Conservation (phyloP, 2,329 filamentous ascomycete species). For the Seiridium cupressi region DNA sequence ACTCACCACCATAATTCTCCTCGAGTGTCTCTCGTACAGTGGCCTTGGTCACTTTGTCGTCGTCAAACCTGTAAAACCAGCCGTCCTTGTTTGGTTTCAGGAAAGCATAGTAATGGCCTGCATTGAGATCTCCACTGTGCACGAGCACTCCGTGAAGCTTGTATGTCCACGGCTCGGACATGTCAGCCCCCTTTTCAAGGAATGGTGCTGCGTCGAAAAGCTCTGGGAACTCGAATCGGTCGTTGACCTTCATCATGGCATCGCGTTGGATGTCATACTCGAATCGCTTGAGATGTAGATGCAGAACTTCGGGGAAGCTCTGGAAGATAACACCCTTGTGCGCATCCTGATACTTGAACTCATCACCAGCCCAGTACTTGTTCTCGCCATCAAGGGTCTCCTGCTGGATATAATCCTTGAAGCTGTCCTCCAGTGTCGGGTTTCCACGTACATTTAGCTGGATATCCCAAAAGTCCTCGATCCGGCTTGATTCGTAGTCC, state of each 20-base stretch:
- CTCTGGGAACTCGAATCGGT: slow-evolving; percentile 87
- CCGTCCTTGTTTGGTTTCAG: slow-evolving; percentile 91
- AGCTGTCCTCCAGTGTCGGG: slow-evolving; percentile 89
- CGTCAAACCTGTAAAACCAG: slow-evolving; percentile 95
- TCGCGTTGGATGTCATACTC: slow-evolving; percentile 96
- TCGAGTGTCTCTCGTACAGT: slow-evolving; percentile 89
- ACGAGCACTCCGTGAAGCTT: slow-evolving; percentile 93
- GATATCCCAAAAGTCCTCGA: slow-evolving; percentile 99
- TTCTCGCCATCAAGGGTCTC: slow-evolving; percentile 98
- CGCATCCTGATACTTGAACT: slow-evolving; percentile 90
- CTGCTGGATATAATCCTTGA: slow-evolving; percentile 93
- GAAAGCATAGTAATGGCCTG: slow-evolving; percentile 97
- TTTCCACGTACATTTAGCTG: slow-evolving; percentile 96
- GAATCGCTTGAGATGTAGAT: slow-evolving; percentile 94
- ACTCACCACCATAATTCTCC: slow-evolving; percentile 95
- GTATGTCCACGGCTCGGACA: slow-evolving; percentile 86
- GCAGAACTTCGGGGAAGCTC: slow-evolving; percentile 88
- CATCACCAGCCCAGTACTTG: slow-evolving; percentile 90
- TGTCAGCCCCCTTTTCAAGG: slow-evolving; percentile 81
- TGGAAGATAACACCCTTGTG: slow-evolving; percentile 98
- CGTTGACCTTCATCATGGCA: slow-evolving; percentile 98
- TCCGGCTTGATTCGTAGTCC: slow-evolving; percentile 90
- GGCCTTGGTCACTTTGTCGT: slow-evolving; percentile 93
- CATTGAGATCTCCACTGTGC: slow-evolving; percentile 94
- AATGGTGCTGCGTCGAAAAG: slow-evolving; percentile 82